Conservation (phyloP, 495 filamentous ascomycete genomes). For the Xylaria telfairii region DNA sequence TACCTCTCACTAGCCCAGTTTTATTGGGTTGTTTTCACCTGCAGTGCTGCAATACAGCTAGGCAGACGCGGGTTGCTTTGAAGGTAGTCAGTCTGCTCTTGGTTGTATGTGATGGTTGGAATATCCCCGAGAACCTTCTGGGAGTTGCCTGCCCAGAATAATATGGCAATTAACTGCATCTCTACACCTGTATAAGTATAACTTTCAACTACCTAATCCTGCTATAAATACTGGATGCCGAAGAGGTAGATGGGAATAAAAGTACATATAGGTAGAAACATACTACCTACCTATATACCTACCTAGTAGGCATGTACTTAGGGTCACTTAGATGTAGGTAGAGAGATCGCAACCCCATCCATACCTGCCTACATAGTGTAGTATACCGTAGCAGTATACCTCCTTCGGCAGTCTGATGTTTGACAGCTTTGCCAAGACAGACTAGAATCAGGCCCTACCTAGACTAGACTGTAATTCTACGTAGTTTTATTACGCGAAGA, state of each 20-base stretch:
- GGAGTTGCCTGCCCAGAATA: neutral
- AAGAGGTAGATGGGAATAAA: too few relatives aligned
- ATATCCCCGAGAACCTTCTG: neutral
- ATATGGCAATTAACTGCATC: neutral
- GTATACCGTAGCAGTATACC: too few relatives aligned
- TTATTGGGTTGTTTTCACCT: slow-evolving; percentile 4
- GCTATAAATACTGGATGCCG: neutral
- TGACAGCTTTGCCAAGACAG: neutral
- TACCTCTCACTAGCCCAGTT: neutral
- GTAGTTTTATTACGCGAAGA: neutral
- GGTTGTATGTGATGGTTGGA: neutral
- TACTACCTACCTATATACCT: neutral
- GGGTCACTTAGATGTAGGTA: too few relatives aligned
- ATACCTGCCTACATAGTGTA: too few relatives aligned
- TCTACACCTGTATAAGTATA: neutral
- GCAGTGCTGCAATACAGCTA: neutral
- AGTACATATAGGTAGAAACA: neutral
- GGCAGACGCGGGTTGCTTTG: neutral
- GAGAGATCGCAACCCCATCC: too few relatives aligned
- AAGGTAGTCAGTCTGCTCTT: neutral
- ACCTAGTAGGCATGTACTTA: neutral
- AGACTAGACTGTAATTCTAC: neutral
- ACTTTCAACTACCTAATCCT: neutral
- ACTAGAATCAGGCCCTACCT: neutral
- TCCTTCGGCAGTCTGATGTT: neutral